These are phyloP conservation scores for Vitis cinerea DNA, from an alignment of 164 flowering plant genomes.

Conservation along the genomic window DNA sequence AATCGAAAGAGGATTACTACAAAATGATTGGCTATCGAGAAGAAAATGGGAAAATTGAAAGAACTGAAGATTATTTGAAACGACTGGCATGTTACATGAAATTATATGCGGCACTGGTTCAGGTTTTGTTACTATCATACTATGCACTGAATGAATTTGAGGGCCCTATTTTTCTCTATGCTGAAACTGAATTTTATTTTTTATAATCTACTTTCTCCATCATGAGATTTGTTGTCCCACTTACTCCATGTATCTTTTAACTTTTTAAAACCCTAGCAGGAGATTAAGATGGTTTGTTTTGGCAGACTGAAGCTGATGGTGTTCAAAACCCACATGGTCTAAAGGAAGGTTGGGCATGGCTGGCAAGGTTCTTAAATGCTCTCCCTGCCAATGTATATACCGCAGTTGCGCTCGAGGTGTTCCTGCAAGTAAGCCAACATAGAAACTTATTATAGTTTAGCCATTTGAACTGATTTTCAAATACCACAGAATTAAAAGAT, in stretches of 20 bases:
- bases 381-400: conserved; percentile 69
- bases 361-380: conserved; percentile 76
- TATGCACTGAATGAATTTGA: not conserved
- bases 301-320: conserved; percentile 71
- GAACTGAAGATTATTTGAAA: conserved; percentile 41
- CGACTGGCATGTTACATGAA: conserved; percentile 62
- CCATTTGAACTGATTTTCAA: not conserved
- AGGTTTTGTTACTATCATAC: conserved; percentile 44
- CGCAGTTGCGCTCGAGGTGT: conserved; percentile 67
- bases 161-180: too few relatives aligned
- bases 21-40: conserved; percentile 66
- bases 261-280: not conserved
- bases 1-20: conserved; percentile 57
- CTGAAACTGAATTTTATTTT: not conserved
- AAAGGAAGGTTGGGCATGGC: conserved; percentile 92
- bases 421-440: conserved; percentile 58
- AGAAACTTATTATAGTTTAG: not conserved
- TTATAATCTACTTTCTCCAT: not conserved
- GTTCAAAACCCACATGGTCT: conserved; percentile 69
- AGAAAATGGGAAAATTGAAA: conserved; percentile 71
- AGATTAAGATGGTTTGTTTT: conserved; percentile 11
- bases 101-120: conserved; percentile 81
- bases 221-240: not conserved
- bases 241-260: not conserved
- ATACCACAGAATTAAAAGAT: not conserved